Base-by-base conservation (phyloP, 2,329 filamentous ascomycete species). In the Pezicula rhizophila region DNA sequence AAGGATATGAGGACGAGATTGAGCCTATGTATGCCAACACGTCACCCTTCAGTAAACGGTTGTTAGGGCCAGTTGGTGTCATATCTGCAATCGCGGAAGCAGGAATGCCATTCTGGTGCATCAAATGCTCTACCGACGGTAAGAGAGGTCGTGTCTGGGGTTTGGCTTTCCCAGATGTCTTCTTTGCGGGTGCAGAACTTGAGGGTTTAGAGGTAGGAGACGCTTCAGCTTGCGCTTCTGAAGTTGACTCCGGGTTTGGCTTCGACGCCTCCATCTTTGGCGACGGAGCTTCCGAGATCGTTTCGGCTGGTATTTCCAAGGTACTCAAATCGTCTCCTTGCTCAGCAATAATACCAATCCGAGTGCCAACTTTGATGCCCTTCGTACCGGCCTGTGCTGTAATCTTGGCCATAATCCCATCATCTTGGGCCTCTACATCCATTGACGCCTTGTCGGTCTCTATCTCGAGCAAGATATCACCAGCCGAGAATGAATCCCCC, bases 381-480 rank as follows among this genome's bases (percentile, higher is more conserved):
- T 95, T 93, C 66, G 77, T 78, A 47, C 88, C 88, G 64, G 90
- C 85, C 39, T 73, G 73, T 64, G 82, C 74, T 64, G 83, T 79
- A 60, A 95, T 92, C 76, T 93, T 95, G 64, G 90, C 83, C 68
- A 95, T 71, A 58, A 92, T 75, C 38, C 90, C 89, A 64, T 95
- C 89, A 40, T 95, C 89, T 71, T 93, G 89, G 37, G 89, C 89
- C 74, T 95, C 90, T 23, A 95, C 89, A 60, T 95, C 90, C 89
- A 95, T 95, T 49, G 88, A 88, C 48, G 89, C 89, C 76, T 95
- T 95, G 70, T 95, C 89, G 51, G 89, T 95, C 73, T 95, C 89
- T 66, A 95, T 93, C 70, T 95, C 89, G 51, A 95, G 81, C 45
- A 95, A 77, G 28, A 95, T 88, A 67, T 95, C 89, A 58, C 89